These are phyloP conservation scores for Patellaria atrata DNA, from an alignment of 495 filamentous ascomycete genomes.

Conservation along the genomic window DNA sequence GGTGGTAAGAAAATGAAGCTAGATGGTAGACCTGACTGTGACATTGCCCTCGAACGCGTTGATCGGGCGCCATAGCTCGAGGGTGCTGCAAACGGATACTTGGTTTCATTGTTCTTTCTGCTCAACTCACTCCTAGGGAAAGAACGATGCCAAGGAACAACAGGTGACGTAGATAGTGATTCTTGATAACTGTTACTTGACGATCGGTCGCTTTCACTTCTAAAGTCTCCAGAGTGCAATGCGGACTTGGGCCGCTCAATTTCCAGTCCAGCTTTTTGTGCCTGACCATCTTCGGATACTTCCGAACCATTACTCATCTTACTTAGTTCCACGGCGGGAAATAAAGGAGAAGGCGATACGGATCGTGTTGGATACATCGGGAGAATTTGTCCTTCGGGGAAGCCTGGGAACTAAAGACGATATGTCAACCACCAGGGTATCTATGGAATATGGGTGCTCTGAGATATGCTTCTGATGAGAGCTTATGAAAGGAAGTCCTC, in stretches of 20 bases:
- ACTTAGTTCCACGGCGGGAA: conserved; percentile 17
- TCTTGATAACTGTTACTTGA: conserved; percentile 1
- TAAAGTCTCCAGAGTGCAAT: conserved; percentile 81
- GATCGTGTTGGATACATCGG: conserved; percentile 2
- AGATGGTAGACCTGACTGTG: conserved; percentile 59
- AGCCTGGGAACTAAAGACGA: too few relatives aligned
- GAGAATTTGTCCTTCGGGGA: conserved; percentile 1
- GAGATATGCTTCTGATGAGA: too few relatives aligned
- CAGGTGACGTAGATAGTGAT: conserved; percentile 25
- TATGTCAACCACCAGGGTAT: too few relatives aligned
- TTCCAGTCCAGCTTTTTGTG: conserved; percentile 40
- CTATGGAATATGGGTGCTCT: too few relatives aligned
- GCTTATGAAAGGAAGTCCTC: too few relatives aligned
- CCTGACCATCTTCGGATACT: conserved; percentile 11
- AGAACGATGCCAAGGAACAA: conserved; percentile 25
- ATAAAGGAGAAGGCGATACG: conserved; percentile 18
- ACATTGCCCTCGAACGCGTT: conserved; percentile 37
- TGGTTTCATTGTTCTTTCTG: conserved; percentile 6
- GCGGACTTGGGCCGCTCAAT: conserved; percentile 80
- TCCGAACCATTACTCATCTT: conserved; percentile 26
- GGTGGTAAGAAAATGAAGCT: conserved; percentile 77
- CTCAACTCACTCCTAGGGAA: conserved; percentile 23
- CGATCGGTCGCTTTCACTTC: conserved; percentile 26
- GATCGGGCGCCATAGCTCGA: conserved; percentile 4
- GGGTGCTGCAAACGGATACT: conserved; percentile 4